A percentile compares a stretch with the other conserved stretches of the same genome.
Evolutionary conservation across 352 stramenopile species (phyloP).

Genomic region (Pythium coloratum): DNA sequence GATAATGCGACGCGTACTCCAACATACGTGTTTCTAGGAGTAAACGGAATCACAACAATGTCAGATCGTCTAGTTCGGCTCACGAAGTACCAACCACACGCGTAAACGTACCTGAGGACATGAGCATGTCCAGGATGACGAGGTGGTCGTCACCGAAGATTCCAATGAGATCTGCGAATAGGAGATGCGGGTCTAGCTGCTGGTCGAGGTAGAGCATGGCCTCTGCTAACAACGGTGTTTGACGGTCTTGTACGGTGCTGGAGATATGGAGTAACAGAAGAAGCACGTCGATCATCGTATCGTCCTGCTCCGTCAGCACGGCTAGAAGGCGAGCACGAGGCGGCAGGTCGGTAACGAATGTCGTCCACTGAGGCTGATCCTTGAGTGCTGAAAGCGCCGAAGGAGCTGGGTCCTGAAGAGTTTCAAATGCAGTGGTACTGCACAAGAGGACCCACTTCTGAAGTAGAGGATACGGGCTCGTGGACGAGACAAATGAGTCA

Average conservation of each 20-base stretch:
- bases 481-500: conserved; percentile 37
- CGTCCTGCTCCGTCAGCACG: conserved; percentile 67
- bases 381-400: not conserved
- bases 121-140: conserved; percentile 67
- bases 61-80: not conserved
- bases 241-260: not conserved
- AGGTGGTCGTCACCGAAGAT: conserved; percentile 57
- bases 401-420: not conserved
- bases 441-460: conserved; percentile 60
- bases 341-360: conserved; percentile 17
- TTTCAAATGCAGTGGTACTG: conserved; percentile 23
- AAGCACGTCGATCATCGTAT: conserved; percentile 66
- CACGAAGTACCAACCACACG: not conserved
- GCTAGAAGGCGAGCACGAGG: conserved; percentile 38
- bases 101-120: conserved; percentile 54
- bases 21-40: conserved; percentile 64
- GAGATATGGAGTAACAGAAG: conserved; percentile 40
- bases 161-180: conserved; percentile 58
- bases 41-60: not conserved
- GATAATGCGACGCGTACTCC: conserved; percentile 57
- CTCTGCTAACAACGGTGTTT: not conserved
- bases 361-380: not conserved
- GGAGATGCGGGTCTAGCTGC: conserved; percentile 49
- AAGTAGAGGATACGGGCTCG: conserved; percentile 49
- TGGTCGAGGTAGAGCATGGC: not conserved